Evolutionary conservation across 2,329 filamentous ascomycete genomes (phyloP), one percentile per base, ranked within the genome.

Genomic region (Cladophialophora bantiana): DNA sequence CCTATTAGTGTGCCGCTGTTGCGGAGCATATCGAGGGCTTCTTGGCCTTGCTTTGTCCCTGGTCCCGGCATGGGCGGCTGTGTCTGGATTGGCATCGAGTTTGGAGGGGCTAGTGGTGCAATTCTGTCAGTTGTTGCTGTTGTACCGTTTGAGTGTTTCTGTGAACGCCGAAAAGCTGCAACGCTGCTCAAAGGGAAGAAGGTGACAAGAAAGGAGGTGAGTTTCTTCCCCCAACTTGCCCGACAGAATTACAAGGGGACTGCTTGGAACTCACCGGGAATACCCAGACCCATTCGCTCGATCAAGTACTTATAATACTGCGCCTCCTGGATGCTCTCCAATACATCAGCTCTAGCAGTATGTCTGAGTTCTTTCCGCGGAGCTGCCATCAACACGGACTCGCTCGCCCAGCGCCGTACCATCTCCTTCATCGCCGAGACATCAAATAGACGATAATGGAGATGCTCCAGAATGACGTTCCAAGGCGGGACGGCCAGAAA

Each of bases 271-370:
- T 48, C n/a, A 48, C 42, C 42, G n/a, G n/a, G 18, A 6, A 48
- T 48, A 10, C 18, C 26, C 3, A 57, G 10, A 20, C 4, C 13
- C 53, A 68, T 40, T 2, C 59, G 40, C 52, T 62, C 60, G 34
- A 68, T 59, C 63, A 96, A 85, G 18, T 81, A 82, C 67, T 89
- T 88, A 78, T 97, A 98, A 77, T 91, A 97, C 74, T 83, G 88
- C 62, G 94, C 94, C 82, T 99, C 95, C 64, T 86, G 89, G 69
- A 99, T 97, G 79, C 94, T 98, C 82, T 99, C 95, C 68, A 97
- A 78, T 65, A 99, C 97, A 78, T 99, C 95, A 63, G 92, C 88
- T 73, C 86, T 88, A 0, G 95, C 95, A 78, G 94, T 88, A 81
- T 99, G 95, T 59, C 89, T 81, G 42, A 86, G 88, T 76, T 86